These are phyloP conservation scores for Leccinum fallax DNA, from an alignment of 1,284 basidiomycete genomes.

Conservation along the genomic window DNA sequence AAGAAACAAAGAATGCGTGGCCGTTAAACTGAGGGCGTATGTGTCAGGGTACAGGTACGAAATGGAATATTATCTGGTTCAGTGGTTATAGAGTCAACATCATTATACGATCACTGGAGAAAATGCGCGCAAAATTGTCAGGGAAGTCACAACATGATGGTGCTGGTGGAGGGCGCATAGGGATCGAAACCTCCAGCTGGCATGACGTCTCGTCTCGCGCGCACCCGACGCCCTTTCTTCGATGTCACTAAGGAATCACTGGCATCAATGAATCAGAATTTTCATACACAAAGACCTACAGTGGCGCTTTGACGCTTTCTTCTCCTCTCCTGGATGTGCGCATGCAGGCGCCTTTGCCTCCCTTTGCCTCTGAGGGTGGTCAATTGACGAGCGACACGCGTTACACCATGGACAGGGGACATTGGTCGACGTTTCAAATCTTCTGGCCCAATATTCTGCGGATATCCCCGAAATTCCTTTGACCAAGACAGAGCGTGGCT, in stretches of 20 bases:
- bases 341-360: neutral
- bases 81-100: neutral
- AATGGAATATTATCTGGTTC: neutral
- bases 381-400: neutral
- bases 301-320: neutral
- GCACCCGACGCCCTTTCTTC: slow-evolving; percentile 8
- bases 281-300: slow-evolving; percentile 8
- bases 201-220: neutral
- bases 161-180: slow-evolving; percentile 17
- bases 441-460: slow-evolving; percentile 8
- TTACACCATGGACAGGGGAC: slow-evolving; percentile 1
- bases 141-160: slow-evolving; percentile 8
- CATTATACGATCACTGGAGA: neutral
- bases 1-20: neutral
- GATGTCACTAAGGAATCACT: slow-evolving; percentile 3
- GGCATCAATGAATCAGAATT: neutral
- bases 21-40: neutral
- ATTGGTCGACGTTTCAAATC: neutral
- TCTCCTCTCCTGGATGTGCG: neutral
- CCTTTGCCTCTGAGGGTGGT: neutral
- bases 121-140: neutral
- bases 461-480: slow-evolving; percentile 4
- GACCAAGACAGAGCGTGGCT: slow-evolving; percentile 3
- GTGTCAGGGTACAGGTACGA: neutral
- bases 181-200: slow-evolving; percentile 8